These are phyloP conservation scores for Penicillium ochrochloron DNA, from an alignment of 495 filamentous ascomycete genomes.

Conservation along the genomic window DNA sequence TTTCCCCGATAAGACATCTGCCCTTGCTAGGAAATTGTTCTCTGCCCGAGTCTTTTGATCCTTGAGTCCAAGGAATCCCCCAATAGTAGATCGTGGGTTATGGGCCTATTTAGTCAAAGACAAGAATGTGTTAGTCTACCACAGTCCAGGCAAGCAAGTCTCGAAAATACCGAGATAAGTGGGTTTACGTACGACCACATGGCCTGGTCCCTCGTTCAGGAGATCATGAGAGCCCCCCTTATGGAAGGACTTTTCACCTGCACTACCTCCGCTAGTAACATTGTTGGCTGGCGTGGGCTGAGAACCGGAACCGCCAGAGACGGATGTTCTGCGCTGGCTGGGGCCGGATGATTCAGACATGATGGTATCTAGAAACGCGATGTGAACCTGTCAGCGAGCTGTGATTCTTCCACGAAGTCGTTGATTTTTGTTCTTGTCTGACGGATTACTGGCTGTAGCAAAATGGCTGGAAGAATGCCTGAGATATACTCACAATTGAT, in stretches of 20 bases:
- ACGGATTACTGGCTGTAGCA: not conserved
- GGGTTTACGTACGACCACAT: slow-evolving; percentile 30
- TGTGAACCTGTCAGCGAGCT: not conserved
- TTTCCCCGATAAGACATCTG: slow-evolving; percentile 15
- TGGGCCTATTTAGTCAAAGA: slow-evolving; percentile 20
- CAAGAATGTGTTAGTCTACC: not conserved
- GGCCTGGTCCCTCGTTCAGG: slow-evolving; percentile 30
- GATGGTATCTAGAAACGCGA: not conserved
- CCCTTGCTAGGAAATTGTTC: slow-evolving; percentile 28
- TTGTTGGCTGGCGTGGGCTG: slow-evolving; percentile 44
- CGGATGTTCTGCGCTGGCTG: slow-evolving; percentile 21
- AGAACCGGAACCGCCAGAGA: slow-evolving; percentile 35
- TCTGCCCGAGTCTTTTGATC: slow-evolving; percentile 42
- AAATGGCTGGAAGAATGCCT: not conserved
- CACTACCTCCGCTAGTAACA: slow-evolving; percentile 23
- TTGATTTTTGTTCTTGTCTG: not conserved
- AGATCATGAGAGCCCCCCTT: slow-evolving; percentile 26
- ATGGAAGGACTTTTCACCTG: slow-evolving; percentile 28
- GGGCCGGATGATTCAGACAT: slow-evolving; percentile 20
- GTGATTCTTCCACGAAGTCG: not conserved
- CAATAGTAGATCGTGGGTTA: slow-evolving; percentile 33
- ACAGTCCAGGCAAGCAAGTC: not conserved
- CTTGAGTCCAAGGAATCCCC: slow-evolving; percentile 34
- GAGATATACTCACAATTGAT: not conserved
- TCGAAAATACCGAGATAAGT: not conserved